Evolutionary conservation across 208 protist genomes (phyloP).

Genomic region (Leishmania martiniquensis): DNA sequence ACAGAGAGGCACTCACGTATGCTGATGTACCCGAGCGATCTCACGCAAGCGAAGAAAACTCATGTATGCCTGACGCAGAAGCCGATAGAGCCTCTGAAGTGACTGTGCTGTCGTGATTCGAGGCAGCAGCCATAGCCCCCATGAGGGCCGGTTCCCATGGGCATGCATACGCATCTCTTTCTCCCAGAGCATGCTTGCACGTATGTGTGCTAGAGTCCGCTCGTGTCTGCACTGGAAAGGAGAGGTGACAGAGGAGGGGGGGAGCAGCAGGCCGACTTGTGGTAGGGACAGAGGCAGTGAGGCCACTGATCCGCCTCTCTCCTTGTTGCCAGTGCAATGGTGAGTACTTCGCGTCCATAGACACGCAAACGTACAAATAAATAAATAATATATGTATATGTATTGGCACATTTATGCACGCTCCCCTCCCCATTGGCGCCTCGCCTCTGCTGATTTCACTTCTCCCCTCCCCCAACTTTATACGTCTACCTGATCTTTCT

Average conservation of each 20-base stretch:
- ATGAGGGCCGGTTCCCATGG: background rate
- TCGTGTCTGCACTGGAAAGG: background rate
- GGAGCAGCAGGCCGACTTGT: background rate
- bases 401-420: background rate
- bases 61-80: background rate
- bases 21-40: background rate
- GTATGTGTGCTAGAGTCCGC: background rate
- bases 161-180: slow-evolving; percentile 1
- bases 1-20: background rate
- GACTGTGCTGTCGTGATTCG: background rate
- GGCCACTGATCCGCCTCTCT: background rate
- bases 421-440: background rate
- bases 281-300: background rate
- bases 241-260: background rate
- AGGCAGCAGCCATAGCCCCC: background rate
- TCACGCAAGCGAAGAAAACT: background rate
- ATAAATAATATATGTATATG: background rate
- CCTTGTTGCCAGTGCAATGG: background rate
- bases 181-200: background rate
- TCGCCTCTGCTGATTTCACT: background rate
- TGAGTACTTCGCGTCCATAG: background rate
- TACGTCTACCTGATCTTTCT: background rate
- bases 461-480: background rate
- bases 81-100: background rate
- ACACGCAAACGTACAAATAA: background rate